Conservation (phyloP, 2,329 filamentous ascomycete genomes). For the Pseudogymnoascus sp. region DNA sequence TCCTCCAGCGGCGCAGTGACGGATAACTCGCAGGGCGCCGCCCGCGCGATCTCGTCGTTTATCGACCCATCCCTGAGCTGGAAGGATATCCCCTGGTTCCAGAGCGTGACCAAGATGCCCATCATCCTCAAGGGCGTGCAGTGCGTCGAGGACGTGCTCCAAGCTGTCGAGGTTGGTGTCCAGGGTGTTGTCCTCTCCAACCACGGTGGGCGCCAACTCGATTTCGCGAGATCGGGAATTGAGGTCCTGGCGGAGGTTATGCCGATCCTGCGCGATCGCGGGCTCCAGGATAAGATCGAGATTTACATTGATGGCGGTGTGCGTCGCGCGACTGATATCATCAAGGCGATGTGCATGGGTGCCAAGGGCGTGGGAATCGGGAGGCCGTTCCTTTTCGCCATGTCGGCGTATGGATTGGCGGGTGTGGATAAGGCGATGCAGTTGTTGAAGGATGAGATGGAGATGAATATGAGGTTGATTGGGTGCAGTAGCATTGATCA, state of each 20-base stretch:
- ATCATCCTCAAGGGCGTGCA: conserved; percentile 96
- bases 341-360: conserved; percentile 90
- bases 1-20: conserved; percentile 54
- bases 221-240: conserved; percentile 80
- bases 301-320: conserved; percentile 88
- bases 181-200: conserved; percentile 92
- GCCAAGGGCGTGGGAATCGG: conserved; percentile 91
- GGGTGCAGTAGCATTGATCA: conserved; percentile 68
- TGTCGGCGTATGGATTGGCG: conserved; percentile 80
- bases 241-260: conserved; percentile 91
- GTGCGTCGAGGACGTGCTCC: conserved; percentile 86
- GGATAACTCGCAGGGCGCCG: conserved; percentile 84
- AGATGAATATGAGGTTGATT: conserved; percentile 97
- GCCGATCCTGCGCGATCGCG: conserved; percentile 68
- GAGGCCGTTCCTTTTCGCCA: conserved; percentile 89
- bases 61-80: conserved; percentile 92
- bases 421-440: conserved; percentile 92
- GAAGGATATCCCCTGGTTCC: conserved; percentile 93
- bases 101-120: conserved; percentile 82
- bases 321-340: conserved; percentile 81
- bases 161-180: conserved; percentile 71
- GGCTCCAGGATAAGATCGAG: conserved; percentile 69
- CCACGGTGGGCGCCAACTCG: conserved; percentile 89
- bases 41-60: conserved; percentile 89
- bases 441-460: conserved; percentile 89